These are phyloP conservation scores for Blastomyces emzantsi DNA, from an alignment of 2,329 filamentous ascomycete genomes.

Conservation along the genomic window DNA sequence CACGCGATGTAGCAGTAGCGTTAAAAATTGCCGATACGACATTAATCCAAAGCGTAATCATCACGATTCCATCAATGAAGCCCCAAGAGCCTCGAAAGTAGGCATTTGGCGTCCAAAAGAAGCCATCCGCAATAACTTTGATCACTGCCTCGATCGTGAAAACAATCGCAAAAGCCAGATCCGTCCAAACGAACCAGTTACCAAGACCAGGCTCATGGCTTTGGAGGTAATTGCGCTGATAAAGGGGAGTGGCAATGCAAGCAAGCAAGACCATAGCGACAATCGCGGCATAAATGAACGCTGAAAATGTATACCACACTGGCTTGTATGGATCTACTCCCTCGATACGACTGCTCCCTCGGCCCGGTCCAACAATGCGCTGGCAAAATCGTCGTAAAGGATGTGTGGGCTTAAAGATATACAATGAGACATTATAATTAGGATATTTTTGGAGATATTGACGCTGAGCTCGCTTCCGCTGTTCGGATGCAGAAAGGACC, in stretches of 20 bases:
- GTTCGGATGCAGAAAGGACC: slow-evolving; percentile 72
- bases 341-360: slow-evolving; percentile 77
- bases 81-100: slow-evolving; percentile 97
- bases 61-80: slow-evolving; percentile 83
- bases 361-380: slow-evolving; percentile 78
- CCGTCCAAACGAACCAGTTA: slow-evolving; percentile 95
- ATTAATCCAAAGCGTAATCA: slow-evolving; percentile 92
- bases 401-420: slow-evolving; percentile 71
- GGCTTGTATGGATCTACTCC: slow-evolving; percentile 81
- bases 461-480: slow-evolving; percentile 76
- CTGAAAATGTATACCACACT: slow-evolving; percentile 88
- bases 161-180: slow-evolving; percentile 76
- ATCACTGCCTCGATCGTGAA: slow-evolving; percentile 82
- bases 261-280: slow-evolving; percentile 97
- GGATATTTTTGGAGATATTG: slow-evolving; percentile 84
- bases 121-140: slow-evolving; percentile 90
- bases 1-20: slow-evolving; percentile 76
- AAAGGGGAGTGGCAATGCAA: slow-evolving; percentile 87
- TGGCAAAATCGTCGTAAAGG: slow-evolving; percentile 76
- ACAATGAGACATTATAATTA: slow-evolving; percentile 85
- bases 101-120: slow-evolving; percentile 94
- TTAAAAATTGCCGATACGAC: slow-evolving; percentile 73
- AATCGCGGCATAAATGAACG: slow-evolving; percentile 86
- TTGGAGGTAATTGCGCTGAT: slow-evolving; percentile 78
- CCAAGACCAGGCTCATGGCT: slow-evolving; percentile 49